A percentile compares a stretch with the other conserved stretches of the same genome.
Conservation (phyloP, 176 grass and related monocot genomes). For the Carex myosuroides region DNA sequence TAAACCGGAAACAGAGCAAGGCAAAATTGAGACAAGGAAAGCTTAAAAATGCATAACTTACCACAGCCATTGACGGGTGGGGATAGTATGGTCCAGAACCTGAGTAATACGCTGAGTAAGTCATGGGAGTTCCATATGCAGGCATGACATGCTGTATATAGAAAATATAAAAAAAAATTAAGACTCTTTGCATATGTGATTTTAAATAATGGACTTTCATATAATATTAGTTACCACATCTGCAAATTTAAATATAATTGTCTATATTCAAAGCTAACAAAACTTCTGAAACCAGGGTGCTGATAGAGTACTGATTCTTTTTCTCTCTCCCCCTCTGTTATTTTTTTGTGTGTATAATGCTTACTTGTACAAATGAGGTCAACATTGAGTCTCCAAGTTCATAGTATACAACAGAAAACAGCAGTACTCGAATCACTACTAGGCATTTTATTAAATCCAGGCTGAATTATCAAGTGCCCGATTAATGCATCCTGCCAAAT, state of each 20-base stretch:
- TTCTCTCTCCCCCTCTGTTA: too few species aligned
- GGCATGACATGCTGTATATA: conserved; percentile 56
- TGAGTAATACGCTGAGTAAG: conserved; percentile 48
- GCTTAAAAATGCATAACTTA: conserved; percentile 18
- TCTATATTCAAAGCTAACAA: background rate
- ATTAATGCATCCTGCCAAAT: background rate
- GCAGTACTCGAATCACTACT: background rate
- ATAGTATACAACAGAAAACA: background rate
- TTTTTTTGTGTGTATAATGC: background rate
- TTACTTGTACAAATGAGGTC: background rate
- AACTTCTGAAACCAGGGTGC: background rate
- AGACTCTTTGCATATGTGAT: background rate
- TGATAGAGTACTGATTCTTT: background rate
- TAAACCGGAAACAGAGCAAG: background rate
- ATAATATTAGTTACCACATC: background rate
- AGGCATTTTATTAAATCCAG: background rate
- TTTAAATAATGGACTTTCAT: background rate
- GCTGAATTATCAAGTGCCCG: background rate
- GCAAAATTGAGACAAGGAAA: background rate
- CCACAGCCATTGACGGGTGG: conserved; percentile 74
- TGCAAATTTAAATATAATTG: background rate
- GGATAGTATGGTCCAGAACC: conserved; percentile 67
- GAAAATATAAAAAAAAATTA: background rate
- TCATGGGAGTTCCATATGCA: conserved; percentile 65
- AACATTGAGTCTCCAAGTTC: background rate